Percentiles rank a stretch among this genome's conserved stretches.
Conservation (phyloP, 73 alveolate genomes). For the Strombidium stylifer region DNA sequence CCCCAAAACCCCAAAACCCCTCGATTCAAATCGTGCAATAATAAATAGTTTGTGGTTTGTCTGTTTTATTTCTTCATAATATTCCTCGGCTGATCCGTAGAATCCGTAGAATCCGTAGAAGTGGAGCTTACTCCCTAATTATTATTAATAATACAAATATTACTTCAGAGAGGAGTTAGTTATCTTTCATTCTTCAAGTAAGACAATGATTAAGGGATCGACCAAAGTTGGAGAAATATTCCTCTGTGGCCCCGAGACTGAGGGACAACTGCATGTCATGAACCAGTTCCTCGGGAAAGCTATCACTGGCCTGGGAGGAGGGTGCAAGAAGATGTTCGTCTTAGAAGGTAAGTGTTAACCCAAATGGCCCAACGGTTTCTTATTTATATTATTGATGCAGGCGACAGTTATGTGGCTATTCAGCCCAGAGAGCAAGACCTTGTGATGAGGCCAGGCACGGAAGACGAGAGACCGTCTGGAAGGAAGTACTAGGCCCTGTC, state of each 20-base stretch:
- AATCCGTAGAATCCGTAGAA: too few relatives aligned
- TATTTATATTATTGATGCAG: slow-evolving; percentile 9
- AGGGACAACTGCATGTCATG: slow-evolving; percentile 75
- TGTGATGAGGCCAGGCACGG: slow-evolving; percentile 23
- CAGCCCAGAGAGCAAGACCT: slow-evolving; percentile 46
- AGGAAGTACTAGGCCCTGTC: neutral
- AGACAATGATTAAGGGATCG: neutral
- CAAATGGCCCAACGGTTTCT: neutral
- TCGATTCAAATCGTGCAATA: too few relatives aligned
- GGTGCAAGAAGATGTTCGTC: slow-evolving; percentile 79
- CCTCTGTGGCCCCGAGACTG: slow-evolving; percentile 71
- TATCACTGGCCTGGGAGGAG: slow-evolving; percentile 94
- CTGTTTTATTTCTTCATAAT: too few relatives aligned
- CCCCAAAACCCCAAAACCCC: too few relatives aligned
- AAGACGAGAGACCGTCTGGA: neutral
- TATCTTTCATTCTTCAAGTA: too few relatives aligned
- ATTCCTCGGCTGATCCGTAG: too few relatives aligned
- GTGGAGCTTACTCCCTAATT: too few relatives aligned
- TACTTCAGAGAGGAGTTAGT: too few relatives aligned
- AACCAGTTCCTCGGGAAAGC: slow-evolving; percentile 85
- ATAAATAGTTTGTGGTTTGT: too few relatives aligned
- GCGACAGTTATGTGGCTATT: slow-evolving; percentile 60
- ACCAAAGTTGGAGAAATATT: slow-evolving; percentile 88
- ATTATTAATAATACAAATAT: too few relatives aligned
- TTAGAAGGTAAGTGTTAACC: slow-evolving; percentile 63